Conservation (phyloP, 257 asterid genomes). For the Knoxia roxburghii region DNA sequence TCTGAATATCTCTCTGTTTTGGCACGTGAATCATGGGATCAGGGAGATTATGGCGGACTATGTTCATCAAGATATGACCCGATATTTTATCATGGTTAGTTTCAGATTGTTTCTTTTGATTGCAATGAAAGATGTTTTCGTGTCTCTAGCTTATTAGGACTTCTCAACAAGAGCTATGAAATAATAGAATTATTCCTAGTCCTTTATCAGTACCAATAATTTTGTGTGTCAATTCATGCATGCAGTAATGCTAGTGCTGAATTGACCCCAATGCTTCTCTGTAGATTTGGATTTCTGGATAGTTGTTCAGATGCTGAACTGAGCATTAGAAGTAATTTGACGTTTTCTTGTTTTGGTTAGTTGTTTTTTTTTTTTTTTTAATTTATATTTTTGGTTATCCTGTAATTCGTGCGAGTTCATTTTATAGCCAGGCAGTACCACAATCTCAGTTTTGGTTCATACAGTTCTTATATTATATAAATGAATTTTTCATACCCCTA, state of each 20-base stretch:
- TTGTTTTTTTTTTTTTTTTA: too few relatives aligned
- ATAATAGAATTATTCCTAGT: not conserved
- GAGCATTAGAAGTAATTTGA: not conserved
- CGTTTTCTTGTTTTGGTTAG: too few relatives aligned
- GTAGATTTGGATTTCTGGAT: not conserved
- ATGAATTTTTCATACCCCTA: too few relatives aligned
- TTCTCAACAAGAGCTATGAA: too few relatives aligned
- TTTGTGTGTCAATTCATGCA: not conserved
- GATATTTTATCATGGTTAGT: not conserved
- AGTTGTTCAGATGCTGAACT: not conserved
- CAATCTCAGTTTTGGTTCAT: too few relatives aligned
- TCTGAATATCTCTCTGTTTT: not conserved
- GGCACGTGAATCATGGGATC: slow-evolving; percentile 1
- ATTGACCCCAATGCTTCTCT: not conserved
- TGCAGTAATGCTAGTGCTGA: not conserved
- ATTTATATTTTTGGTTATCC: too few relatives aligned
- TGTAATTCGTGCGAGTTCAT: too few relatives aligned
- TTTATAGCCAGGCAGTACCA: too few relatives aligned
- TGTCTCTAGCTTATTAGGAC: slow-evolving; percentile 4
- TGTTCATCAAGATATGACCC: slow-evolving; percentile 12
- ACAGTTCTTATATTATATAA: too few relatives aligned
- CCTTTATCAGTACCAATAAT: not conserved
- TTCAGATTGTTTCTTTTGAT: slow-evolving; percentile 4
- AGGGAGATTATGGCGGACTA: slow-evolving; percentile 6
- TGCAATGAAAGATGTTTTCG: slow-evolving; percentile 6